Conservation (phyloP, 495 filamentous ascomycete genomes). For the Xylaria telfairii region DNA sequence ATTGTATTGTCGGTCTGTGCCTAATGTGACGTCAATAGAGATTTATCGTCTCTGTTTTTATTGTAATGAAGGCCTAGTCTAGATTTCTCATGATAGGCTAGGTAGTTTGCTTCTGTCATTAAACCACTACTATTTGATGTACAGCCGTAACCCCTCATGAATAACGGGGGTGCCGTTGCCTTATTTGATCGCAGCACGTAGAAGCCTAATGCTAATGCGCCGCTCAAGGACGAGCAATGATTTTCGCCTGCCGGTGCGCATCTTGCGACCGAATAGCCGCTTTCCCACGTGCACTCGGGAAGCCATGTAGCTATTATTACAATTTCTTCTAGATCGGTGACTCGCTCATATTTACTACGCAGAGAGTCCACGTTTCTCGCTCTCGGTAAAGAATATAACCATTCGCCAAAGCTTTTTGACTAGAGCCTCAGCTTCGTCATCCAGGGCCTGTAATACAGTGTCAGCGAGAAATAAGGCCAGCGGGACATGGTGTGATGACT, state of each 20-base stretch:
- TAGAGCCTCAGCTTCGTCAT: slow-evolving; percentile 92
- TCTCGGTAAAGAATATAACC: slow-evolving; percentile 98
- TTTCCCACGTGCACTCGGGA: neutral
- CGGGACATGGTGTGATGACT: slow-evolving; percentile 42
- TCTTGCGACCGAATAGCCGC: neutral
- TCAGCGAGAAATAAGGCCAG: slow-evolving; percentile 28
- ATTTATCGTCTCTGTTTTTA: too few species aligned
- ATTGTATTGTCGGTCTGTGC: neutral
- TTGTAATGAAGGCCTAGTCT: too few species aligned
- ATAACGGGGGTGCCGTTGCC: neutral
- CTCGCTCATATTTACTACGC: slow-evolving; percentile 49
- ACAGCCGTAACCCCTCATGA: neutral
- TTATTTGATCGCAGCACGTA: neutral
- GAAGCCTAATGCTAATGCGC: neutral
- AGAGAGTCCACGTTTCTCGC: slow-evolving; percentile 87
- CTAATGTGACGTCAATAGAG: too few species aligned
- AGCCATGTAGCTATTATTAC: slow-evolving; percentile 20
- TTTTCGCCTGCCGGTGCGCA: neutral
- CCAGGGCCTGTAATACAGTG: slow-evolving; percentile 67
- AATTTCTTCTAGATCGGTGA: neutral
- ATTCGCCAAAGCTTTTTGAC: slow-evolving; percentile 98
- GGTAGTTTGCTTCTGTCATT: too few species aligned
- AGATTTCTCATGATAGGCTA: too few species aligned
- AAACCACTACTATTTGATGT: neutral
- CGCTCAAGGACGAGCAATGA: neutral